phyloP scores from a whole-genome alignment of 2,329 filamentous ascomycete genomes.

The Aureobasidium sp. region DNA sequence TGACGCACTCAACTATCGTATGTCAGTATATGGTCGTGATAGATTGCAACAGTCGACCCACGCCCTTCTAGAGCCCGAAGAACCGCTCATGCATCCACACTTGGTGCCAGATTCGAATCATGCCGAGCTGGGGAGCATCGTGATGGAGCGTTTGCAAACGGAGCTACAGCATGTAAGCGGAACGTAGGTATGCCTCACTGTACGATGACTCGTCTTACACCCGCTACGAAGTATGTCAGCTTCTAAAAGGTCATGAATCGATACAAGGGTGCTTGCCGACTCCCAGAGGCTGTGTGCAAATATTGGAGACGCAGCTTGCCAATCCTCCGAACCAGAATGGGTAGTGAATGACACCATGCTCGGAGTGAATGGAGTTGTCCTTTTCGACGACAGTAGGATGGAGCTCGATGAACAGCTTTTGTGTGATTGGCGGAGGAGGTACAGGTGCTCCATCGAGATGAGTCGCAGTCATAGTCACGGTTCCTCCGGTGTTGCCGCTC shows the following conservation, averaged over 20 bases:
- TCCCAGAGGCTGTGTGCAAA: slow-evolving; percentile 22
- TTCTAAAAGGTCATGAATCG: neutral
- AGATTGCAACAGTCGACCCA: neutral
- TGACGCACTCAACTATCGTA: slow-evolving; percentile 19
- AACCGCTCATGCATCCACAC: slow-evolving; percentile 20
- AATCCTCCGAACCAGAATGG: slow-evolving; percentile 22
- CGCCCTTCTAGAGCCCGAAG: slow-evolving; percentile 21
- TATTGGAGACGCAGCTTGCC: slow-evolving; percentile 21
- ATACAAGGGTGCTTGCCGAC: slow-evolving; percentile 15
- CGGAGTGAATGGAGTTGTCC: slow-evolving; percentile 22
- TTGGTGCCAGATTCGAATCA: slow-evolving; percentile 17
- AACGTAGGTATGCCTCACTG: neutral
- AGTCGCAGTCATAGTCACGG: slow-evolving; percentile 1
- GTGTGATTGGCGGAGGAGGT: slow-evolving; percentile 17
- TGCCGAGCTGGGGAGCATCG: slow-evolving; percentile 15
- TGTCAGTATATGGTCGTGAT: neutral
- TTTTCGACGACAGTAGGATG: slow-evolving; percentile 21
- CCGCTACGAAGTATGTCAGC: slow-evolving; percentile 7
- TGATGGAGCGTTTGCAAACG: slow-evolving; percentile 17
- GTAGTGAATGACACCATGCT: slow-evolving; percentile 23
- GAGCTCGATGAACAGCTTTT: slow-evolving; percentile 16
- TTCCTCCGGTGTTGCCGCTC: slow-evolving; percentile 4
- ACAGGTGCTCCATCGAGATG: slow-evolving; percentile 15
- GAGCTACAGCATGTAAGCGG: neutral
- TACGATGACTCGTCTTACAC: neutral